Base-by-base conservation (phyloP, 495 filamentous ascomycete genomes). In the Podospora pseudoanserina region DNA sequence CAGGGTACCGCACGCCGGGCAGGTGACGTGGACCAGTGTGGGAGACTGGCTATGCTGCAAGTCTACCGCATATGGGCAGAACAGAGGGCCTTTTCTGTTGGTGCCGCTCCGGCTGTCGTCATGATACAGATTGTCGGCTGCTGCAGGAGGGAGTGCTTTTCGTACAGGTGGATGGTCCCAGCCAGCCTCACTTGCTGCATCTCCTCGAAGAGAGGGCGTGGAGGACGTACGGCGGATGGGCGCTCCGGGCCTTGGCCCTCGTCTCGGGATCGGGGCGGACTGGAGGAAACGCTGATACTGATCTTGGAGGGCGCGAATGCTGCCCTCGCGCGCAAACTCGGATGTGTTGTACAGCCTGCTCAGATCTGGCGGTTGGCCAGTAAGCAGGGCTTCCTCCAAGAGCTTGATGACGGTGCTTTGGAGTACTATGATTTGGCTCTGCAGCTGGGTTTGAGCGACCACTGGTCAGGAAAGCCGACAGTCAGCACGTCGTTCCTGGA, bases 381-480 rank as follows among this genome's bases (percentile, higher is more conserved):
- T 76, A 32, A 71, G 59, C 34, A 78, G 67, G 15, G 76, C 75
- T 7, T 77, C 75, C 49, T 78, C 71, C 15, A 78, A 71, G 32
- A 78, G 65, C 7, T 71, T 69, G 70, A 78, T 78, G 64, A 78
- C 75, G 26, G 70, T 76, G 20, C 67, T 30, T 64, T 78, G 72
- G 32, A 79, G 75, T 26, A 75, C 72, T 65, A 80, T 80, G 63
- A 79, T 74, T 55, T 79, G 75, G 23, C 67, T 62, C 55, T 80
- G 78, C 39, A 79, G 70, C 28, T 80, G 78, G 57, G 70, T 78
- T 65, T 80, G 77, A 7, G 77, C 71, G 55, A 78, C 66, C 34
- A 77, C 75, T 18, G 20, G 20, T 27, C 3, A 20, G 39, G 5
- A 11, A 49, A 4, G 30, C 7, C 30, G 18, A 49, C 39, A 13